Conservation (phyloP, 2,329 filamentous ascomycete species). For the Incumbomyces delicatus region DNA sequence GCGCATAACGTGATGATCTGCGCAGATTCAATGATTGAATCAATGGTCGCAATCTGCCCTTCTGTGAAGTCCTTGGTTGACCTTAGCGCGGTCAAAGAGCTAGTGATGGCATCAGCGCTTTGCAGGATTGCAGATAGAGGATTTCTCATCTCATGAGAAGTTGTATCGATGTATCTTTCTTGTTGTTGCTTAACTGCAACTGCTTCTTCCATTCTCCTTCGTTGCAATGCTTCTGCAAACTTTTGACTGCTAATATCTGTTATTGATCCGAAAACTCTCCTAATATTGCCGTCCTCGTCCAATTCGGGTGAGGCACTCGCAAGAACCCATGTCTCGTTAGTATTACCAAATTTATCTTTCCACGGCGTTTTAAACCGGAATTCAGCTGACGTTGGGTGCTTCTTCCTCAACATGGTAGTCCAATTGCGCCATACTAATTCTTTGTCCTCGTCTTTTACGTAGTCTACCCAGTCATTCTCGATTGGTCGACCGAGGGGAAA, state of each 20-base stretch:
- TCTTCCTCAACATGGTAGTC: constrained; percentile 5
- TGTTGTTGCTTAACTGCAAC: constrained; percentile 71
- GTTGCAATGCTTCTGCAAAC: constrained; percentile 72
- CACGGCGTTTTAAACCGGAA: constrained; percentile 46
- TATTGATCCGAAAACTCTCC: constrained; percentile 49
- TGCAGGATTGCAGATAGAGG: constrained; percentile 49
- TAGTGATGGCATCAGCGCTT: constrained; percentile 45
- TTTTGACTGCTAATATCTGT: constrained; percentile 83
- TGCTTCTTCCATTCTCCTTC: constrained; percentile 66
- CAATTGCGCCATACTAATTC: constrained; percentile 31
- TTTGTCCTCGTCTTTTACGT: constrained; percentile 42
- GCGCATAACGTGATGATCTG: constrained; percentile 70
- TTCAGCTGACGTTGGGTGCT: constrained; percentile 36
- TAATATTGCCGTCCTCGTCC: constrained; percentile 39
- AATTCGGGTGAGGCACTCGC: constrained; percentile 45
- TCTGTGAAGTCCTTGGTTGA: constrained; percentile 23
- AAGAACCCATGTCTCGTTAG: constrained; percentile 46
- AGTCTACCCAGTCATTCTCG: constrained; percentile 39
- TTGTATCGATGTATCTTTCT: constrained; percentile 72
- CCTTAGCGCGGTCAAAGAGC: constrained; percentile 40
- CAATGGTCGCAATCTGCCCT: constrained; percentile 25
- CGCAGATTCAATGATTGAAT: constrained; percentile 58
- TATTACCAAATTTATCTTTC: constrained; percentile 40
- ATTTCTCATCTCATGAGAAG: constrained; percentile 48
- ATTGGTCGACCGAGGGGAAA: constrained; percentile 17